Evolutionary conservation across 805 yeast species (phyloP).

Genomic region (Torulaspora quercuum): DNA sequence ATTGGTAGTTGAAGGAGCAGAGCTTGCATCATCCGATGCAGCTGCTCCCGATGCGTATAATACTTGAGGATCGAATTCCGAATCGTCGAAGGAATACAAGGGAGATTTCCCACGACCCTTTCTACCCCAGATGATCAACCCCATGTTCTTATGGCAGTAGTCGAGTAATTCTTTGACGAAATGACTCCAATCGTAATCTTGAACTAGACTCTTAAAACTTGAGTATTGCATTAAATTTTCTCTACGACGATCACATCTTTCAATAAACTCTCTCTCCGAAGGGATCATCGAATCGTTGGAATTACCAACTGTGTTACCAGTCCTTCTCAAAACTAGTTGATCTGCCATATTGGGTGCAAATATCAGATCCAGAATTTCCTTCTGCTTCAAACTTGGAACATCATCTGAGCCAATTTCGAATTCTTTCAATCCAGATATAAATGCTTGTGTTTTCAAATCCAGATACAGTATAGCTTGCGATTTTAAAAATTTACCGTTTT

Average conservation of each 20-base stretch:
- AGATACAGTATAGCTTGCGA: constrained; percentile 75
- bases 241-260: constrained; percentile 68
- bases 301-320: constrained; percentile 11
- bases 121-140: constrained; percentile 68
- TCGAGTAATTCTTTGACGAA: constrained; percentile 77
- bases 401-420: constrained; percentile 12
- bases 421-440: constrained; percentile 74
- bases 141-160: constrained; percentile 71
- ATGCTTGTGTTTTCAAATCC: constrained; percentile 93
- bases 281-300: constrained; percentile 53
- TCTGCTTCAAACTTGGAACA: constrained; percentile 14
- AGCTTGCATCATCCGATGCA: constrained; percentile 10
- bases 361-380: constrained; percentile 67
- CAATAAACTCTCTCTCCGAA: constrained; percentile 73
- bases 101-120: constrained; percentile 39
- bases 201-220: constrained; percentile 52
- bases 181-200: constrained; percentile 80
- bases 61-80: constrained; percentile 28
- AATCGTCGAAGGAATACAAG: constrained; percentile 22
- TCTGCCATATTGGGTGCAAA: constrained; percentile 63
- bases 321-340: constrained; percentile 32
- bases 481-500: constrained; percentile 58
- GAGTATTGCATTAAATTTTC: constrained; percentile 51
- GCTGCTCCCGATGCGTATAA: constrained; percentile 25
- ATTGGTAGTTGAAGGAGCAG: constrained; percentile 1